phyloP scores from a whole-genome alignment of 176 grass and related monocot species.

The Eleusine indica region DNA sequence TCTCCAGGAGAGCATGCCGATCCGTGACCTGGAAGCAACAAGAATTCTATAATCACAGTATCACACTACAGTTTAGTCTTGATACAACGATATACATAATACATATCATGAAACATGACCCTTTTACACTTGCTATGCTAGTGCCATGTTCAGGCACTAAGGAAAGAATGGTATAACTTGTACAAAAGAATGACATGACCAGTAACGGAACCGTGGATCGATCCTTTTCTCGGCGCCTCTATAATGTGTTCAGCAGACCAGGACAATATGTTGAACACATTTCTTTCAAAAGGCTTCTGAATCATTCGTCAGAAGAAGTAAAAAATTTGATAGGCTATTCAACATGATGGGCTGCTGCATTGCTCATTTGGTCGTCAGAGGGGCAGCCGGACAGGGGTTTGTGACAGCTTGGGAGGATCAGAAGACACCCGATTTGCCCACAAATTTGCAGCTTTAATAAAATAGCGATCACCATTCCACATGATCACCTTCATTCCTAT shows the following conservation, averaged over 20 bases:
- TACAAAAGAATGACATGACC: slow-evolving; percentile 37
- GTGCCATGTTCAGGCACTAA: neutral
- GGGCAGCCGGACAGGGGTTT: neutral
- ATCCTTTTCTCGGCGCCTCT: neutral
- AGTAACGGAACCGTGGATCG: neutral
- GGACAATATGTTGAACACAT: neutral
- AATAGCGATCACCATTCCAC: slow-evolving; percentile 60
- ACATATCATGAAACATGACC: too few relatives aligned
- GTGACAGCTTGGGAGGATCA: slow-evolving; percentile 46
- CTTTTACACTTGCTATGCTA: neutral
- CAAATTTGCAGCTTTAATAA: slow-evolving; percentile 61
- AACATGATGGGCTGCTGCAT: neutral
- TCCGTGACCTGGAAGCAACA: too few relatives aligned
- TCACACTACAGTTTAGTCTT: neutral
- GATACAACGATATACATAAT: neutral
- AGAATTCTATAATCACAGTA: neutral
- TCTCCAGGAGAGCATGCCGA: too few relatives aligned
- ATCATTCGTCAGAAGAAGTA: neutral
- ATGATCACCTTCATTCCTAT: slow-evolving; percentile 49
- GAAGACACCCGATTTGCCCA: slow-evolving; percentile 61
- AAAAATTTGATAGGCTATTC: neutral
- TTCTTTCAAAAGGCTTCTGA: neutral
- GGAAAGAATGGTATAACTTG: neutral
- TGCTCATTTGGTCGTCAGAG: neutral
- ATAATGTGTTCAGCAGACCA: neutral